phyloP scores from a whole-genome alignment of 352 stramenopile species.

The Phytopythium litorale region DNA sequence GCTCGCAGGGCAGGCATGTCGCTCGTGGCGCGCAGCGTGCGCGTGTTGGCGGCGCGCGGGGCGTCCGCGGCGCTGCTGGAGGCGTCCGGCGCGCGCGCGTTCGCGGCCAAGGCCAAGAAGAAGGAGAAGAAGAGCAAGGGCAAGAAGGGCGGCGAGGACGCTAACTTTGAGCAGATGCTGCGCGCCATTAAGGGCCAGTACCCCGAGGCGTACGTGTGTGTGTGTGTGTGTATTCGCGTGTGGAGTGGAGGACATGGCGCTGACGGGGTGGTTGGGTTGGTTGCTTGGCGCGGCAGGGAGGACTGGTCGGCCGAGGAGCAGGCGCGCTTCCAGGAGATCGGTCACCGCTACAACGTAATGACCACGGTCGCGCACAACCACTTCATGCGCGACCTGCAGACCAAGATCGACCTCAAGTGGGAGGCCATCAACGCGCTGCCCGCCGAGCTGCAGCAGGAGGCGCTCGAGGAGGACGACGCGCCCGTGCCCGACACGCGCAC shows the following conservation, averaged over 20 bases:
- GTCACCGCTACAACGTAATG: conserved; percentile 77
- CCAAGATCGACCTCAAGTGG: conserved; percentile 91
- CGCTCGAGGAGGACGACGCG: conserved; percentile 62
- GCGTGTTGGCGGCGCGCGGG: conserved; percentile 12
- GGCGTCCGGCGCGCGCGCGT: conserved; percentile 23
- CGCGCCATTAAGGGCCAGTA: conserved; percentile 76
- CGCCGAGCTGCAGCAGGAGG: conserved; percentile 72
- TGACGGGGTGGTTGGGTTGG: background rate
- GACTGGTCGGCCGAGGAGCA: conserved; percentile 81
- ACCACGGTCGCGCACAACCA: conserved; percentile 84
- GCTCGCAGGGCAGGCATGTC: background rate
- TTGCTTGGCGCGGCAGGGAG: conserved; percentile 27
- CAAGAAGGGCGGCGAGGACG: conserved; percentile 51
- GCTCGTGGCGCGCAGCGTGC: conserved; percentile 21
- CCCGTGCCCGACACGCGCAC: conserved; percentile 58
- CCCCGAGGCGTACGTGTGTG: conserved; percentile 51
- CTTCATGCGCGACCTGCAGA: conserved; percentile 86
- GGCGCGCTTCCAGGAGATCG: conserved; percentile 74
- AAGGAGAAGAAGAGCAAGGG: conserved; percentile 51
- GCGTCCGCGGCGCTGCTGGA: conserved; percentile 9
- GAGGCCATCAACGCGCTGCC: conserved; percentile 87
- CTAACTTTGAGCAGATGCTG: conserved; percentile 86
- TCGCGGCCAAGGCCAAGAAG: conserved; percentile 52
- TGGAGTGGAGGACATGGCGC: too few relatives aligned
- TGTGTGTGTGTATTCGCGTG: background rate